A percentile compares a stretch with the other conserved stretches of the same genome.
Evolutionary conservation across 73 alveolate species (phyloP).

Genomic region (Halteria grandinella): DNA sequence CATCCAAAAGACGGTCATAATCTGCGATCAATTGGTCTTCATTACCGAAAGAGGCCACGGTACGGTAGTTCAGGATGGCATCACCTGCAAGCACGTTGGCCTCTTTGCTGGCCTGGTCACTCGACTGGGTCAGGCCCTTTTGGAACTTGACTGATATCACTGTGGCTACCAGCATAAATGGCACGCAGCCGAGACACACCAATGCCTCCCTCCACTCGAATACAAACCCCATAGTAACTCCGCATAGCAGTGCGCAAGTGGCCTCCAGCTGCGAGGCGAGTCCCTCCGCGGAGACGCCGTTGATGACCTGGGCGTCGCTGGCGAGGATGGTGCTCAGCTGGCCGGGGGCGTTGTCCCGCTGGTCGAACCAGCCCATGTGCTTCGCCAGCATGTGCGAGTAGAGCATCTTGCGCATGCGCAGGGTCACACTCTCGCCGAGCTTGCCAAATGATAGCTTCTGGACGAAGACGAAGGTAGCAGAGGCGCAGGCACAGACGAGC

Average conservation of each 20-base stretch:
- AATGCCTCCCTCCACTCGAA: slow-evolving; percentile 77
- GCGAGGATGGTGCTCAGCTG: slow-evolving; percentile 52
- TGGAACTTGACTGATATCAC: slow-evolving; percentile 63
- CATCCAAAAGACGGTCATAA: slow-evolving; percentile 57
- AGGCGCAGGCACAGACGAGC: slow-evolving; percentile 9
- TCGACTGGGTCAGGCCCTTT: slow-evolving; percentile 63
- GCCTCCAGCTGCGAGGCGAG: slow-evolving; percentile 47
- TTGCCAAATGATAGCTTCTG: slow-evolving; percentile 53
- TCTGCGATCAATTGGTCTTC: slow-evolving; percentile 77
- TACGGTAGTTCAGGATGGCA: slow-evolving; percentile 81
- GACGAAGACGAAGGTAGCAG: slow-evolving; percentile 1
- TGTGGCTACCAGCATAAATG: slow-evolving; percentile 71
- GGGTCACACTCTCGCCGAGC: slow-evolving; percentile 68
- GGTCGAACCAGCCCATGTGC: slow-evolving; percentile 66
- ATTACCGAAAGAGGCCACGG: slow-evolving; percentile 84
- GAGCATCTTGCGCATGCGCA: slow-evolving; percentile 34
- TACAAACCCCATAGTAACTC: slow-evolving; percentile 70
- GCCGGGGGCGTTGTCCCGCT: slow-evolving; percentile 63
- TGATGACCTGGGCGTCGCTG: slow-evolving; percentile 45
- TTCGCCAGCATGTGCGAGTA: slow-evolving; percentile 36
- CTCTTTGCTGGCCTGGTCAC: slow-evolving; percentile 80
- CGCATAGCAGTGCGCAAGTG: slow-evolving; percentile 61
- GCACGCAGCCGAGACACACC: slow-evolving; percentile 71
- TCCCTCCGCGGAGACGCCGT: slow-evolving; percentile 67
- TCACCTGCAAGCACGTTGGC: slow-evolving; percentile 86